Base-by-base conservation (phyloP, 352 stramenopile genomes). In the Phytophthora sojae region DNA sequence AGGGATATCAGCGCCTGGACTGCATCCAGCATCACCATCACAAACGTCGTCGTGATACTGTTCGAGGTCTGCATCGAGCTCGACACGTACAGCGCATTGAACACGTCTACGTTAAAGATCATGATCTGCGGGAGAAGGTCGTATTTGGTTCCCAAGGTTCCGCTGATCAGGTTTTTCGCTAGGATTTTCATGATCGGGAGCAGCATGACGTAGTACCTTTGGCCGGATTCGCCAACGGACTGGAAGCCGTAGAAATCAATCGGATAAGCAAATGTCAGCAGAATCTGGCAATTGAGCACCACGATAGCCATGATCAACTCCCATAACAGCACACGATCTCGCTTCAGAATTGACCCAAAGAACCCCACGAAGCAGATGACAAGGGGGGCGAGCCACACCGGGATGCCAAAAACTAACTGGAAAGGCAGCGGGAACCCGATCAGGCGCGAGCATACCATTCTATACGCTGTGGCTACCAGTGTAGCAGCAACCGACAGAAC, bases 361-460 rank as follows among this genome's bases (percentile, higher is more conserved):
- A 49, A 49, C 17, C 39, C 50, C 23, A 35, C 11, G 50, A 56
- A 56, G 50, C 8, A 56, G 21, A 56, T 19, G 50, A 37, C 19
- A 9, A 42, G 9, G n/a, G 50, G 39, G 23, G 23, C 35, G 23
- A 56, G 21, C 25, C 50, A 19, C n/a, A 56, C 23, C 12, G 50
- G 25, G 37, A 35, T 39, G 11, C 50, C 50, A 37, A 56, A 56
- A 19, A 56, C 50, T 35, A 56, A 19, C 50, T 56, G 50, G 23
- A 56, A 35, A 21, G 50, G 50, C 50, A 56, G 35, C 11, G 35
- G 35, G 14, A 42, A 42, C 11, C 11, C 11, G 35, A 42, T 42
- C 35, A 42, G 14, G 23, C 50, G 37, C 12, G 50, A 56, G 17
- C n/a, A 29, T 6, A 56, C 4, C 6, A 56, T 23, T 35, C 23